Base-by-base conservation (phyloP, 257 asterid genomes). In the Anisodus acutangulus region DNA sequence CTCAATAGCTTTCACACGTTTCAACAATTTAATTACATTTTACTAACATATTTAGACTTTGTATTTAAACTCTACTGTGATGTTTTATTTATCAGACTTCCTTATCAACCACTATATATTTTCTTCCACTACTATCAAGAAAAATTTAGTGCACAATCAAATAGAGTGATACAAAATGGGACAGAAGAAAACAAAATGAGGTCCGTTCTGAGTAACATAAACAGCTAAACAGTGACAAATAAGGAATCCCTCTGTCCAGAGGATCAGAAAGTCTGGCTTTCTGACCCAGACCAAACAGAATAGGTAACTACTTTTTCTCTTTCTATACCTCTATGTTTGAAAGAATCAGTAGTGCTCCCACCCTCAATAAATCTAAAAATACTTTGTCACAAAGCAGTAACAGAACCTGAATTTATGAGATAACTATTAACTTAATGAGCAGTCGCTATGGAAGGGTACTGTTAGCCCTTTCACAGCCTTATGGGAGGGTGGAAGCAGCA, bases 1-100 rank as follows among this genome's bases (percentile, higher is more conserved):
- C 59, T 72, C 59, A 45, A 72, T 22, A 19, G 80, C 59, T 72
- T 72, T 45, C 80, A 26, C 57, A 72, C 45, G 59, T 72, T 72
- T 45, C 59, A 19, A 72, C 19, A 74, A 74, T 74, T 11, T 49
- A 26, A 13, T 26, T 26, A 55, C 64, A 76, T 53, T 78, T 51
- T 53, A 53, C 64, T 13, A 53, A 74, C 43, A 74, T 11, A 74
- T 49, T 74, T 49, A 74, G 8, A 49, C 81, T 19, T 22, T 11
- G 41, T 22, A 74, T 74, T 41, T 37, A 26, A 76, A 53, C 47
- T 51, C 11, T 26, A 76, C 63, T 13, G 47, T 76, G 47, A 53
- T 15, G 12, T 51, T 76, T 76, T 26, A 76, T 76, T 76, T 15
- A 13, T 26, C 64, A 76, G 49, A 68, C 11, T 2, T 39, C 13